Evolutionary conservation across 306 rosid genomes (phyloP).

Genomic region (Macrotyloma uniflorum): DNA sequence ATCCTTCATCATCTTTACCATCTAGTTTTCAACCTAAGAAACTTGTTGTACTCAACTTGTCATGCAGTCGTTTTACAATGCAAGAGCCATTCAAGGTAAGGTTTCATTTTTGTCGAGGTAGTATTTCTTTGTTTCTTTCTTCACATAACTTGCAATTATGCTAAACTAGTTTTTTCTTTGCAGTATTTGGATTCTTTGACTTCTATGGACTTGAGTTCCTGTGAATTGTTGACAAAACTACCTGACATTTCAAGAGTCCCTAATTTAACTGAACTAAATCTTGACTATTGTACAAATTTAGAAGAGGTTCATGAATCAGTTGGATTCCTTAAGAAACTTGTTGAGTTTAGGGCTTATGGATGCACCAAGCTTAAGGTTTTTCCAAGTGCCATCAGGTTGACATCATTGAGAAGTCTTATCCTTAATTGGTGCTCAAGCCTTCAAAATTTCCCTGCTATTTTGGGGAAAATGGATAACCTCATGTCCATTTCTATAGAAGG

Average conservation of each 20-base stretch:
- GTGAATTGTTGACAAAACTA: neutral
- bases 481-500: conserved; percentile 41
- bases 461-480: conserved; percentile 48
- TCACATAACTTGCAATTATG: neutral
- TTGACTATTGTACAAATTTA: neutral
- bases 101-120: neutral
- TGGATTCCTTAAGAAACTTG: conserved; percentile 11
- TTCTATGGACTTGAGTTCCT: neutral
- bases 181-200: conserved; percentile 9
- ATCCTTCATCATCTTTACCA: conserved; percentile 33
- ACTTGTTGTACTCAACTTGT: conserved; percentile 10
- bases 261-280: neutral
- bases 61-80: neutral
- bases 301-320: conserved; percentile 13
- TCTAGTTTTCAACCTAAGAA: neutral
- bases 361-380: conserved; percentile 41
- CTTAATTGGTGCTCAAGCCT: conserved; percentile 50
- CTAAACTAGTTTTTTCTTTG: neutral
- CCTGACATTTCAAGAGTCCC: neutral
- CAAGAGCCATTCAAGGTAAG: conserved; percentile 1
- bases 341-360: conserved; percentile 23
- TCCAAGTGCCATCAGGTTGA: conserved; percentile 31
- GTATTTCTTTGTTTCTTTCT: neutral
- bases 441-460: conserved; percentile 44
- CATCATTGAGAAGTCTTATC: conserved; percentile 43